A percentile compares a stretch with the other conserved stretches of the same genome.
These are phyloP conservation scores for Rhypophila decipiens DNA, from an alignment of 495 filamentous ascomycete species.

Conservation along the genomic window DNA sequence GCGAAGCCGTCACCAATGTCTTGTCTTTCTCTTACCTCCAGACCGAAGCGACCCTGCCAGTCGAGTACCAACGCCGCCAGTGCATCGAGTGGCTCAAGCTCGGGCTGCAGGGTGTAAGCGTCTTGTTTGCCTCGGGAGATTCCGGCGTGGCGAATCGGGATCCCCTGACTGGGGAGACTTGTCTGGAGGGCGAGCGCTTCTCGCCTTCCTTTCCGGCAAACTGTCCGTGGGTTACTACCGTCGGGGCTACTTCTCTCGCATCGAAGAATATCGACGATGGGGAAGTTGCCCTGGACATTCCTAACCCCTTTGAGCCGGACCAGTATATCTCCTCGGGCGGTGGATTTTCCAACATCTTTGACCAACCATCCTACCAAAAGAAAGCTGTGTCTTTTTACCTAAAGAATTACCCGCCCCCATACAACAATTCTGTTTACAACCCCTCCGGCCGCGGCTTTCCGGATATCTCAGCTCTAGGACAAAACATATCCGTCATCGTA, in stretches of 20 bases:
- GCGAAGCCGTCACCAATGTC: conserved; percentile 25
- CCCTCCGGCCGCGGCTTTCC: conserved; percentile 14
- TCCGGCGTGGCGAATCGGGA: conserved; percentile 35
- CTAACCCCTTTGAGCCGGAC: too few species aligned
- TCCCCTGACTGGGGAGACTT: conserved; percentile 3
- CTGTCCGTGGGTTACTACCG: conserved; percentile 42
- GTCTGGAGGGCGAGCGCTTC: too few species aligned
- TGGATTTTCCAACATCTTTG: conserved; percentile 43
- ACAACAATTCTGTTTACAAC: conserved; percentile 12
- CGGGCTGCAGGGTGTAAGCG: conserved; percentile 50
- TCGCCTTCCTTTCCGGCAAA: conserved; percentile 27
- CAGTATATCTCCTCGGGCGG: too few species aligned
- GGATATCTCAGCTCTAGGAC: conserved; percentile 7
- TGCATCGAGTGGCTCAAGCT: conserved; percentile 52
- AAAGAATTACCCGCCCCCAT: conserved; percentile 12
- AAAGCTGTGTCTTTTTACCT: conserved; percentile 16
- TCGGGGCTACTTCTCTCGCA: conserved; percentile 34
- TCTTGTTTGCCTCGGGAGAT: conserved; percentile 54
- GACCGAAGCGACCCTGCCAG: conserved; percentile 19
- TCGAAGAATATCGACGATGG: conserved; percentile 22
- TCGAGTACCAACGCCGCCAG: conserved; percentile 19
- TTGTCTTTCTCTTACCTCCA: conserved; percentile 27
- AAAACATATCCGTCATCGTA: conserved; percentile 5
- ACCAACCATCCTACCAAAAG: conserved; percentile 31
- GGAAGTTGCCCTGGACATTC: conserved; percentile 27